These are phyloP conservation scores for Euphrasia confusa DNA, from an alignment of 257 asterid genomes.

Conservation along the genomic window DNA sequence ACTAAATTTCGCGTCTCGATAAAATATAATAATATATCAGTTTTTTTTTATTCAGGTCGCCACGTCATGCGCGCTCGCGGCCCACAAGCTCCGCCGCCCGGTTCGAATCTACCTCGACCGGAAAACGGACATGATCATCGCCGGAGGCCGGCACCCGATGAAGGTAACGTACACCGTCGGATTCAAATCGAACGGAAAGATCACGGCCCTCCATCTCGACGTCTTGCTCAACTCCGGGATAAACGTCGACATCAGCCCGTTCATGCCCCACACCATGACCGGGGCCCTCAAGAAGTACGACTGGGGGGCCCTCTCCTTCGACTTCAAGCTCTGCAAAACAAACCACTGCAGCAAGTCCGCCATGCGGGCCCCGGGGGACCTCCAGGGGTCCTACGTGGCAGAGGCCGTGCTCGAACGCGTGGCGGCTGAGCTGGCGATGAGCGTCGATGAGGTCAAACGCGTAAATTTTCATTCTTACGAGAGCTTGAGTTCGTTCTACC, in stretches of 20 bases:
- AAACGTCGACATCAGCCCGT: constrained; percentile 48
- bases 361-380: constrained; percentile 72
- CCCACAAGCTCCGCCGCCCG: constrained; percentile 57
- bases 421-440: constrained; percentile 42
- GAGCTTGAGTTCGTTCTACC: constrained; percentile 45
- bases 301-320: constrained; percentile 68
- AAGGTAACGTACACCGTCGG: constrained; percentile 61
- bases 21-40: too few species aligned
- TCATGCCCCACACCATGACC: constrained; percentile 30
- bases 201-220: constrained; percentile 62
- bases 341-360: constrained; percentile 55
- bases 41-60: constrained; percentile 41
- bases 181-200: constrained; percentile 54
- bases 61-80: constrained; percentile 76
- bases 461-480: constrained; percentile 54
- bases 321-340: constrained; percentile 62
- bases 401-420: constrained; percentile 63
- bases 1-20: too few species aligned
- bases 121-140: constrained; percentile 63
- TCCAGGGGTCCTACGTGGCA: constrained; percentile 62
- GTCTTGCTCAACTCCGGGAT: constrained; percentile 60
- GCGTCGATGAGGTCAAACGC: constrained; percentile 45
- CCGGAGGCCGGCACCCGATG: constrained; percentile 78
- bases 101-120: constrained; percentile 56
- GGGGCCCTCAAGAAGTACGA: constrained; percentile 49